Conservation (phyloP, 768 basidiomycete genomes). For the Tricholomella constricta region DNA sequence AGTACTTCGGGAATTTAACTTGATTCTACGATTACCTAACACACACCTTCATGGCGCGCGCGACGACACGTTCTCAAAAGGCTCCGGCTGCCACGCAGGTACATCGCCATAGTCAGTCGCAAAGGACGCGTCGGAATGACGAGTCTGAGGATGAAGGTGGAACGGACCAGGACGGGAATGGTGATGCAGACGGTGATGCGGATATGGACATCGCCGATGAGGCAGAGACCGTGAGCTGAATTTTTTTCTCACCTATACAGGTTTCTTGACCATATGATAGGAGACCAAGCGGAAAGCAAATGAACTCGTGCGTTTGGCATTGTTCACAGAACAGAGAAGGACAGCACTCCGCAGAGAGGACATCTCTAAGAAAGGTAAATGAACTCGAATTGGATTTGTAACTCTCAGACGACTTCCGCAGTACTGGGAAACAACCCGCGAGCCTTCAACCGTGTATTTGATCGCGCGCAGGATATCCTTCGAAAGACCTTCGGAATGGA, state of each 20-base stretch:
- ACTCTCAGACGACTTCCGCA: constrained; percentile 8
- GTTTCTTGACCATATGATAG: constrained; percentile 36
- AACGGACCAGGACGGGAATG: constrained; percentile 35
- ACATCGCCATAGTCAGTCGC: constrained; percentile 39
- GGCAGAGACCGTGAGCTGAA: constrained; percentile 16
- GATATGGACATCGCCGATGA: constrained; percentile 32
- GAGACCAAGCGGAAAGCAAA: constrained; percentile 65
- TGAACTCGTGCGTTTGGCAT: constrained; percentile 75
- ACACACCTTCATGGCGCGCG: constrained; percentile 44
- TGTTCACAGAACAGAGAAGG: constrained; percentile 79
- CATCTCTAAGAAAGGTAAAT: constrained; percentile 77
- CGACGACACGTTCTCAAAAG: constrained; percentile 42
- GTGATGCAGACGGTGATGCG: constrained; percentile 37
- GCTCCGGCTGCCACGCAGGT: constrained; percentile 38
- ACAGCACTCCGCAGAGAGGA: constrained; percentile 75
- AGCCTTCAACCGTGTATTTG: constrained; percentile 66
- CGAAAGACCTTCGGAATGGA: constrained; percentile 79
- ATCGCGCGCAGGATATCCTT: constrained; percentile 64
- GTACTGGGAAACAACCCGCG: constrained; percentile 45
- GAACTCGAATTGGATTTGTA: neutral
- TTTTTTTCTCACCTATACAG: neutral
- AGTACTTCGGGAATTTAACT: too few relatives aligned
- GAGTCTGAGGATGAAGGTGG: constrained; percentile 41
- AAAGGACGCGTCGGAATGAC: constrained; percentile 30
- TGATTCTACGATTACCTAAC: too few relatives aligned